A percentile compares a stretch with the other conserved stretches of the same genome.
Evolutionary conservation across 331 rosid species (phyloP).

Genomic region (Phaseolus coccineus): DNA sequence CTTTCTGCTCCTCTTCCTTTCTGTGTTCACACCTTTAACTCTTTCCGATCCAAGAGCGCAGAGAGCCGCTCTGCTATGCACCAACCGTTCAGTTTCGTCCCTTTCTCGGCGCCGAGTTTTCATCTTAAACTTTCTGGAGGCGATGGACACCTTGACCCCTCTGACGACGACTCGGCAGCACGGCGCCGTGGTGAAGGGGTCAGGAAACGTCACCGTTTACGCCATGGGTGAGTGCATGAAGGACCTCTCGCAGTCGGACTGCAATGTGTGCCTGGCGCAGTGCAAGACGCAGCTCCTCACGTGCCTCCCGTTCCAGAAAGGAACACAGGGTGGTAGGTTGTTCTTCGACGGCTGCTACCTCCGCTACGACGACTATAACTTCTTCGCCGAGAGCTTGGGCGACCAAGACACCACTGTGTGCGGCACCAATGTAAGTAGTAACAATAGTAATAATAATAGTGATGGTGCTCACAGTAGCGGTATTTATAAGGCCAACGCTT

Average conservation of each 20-base stretch:
- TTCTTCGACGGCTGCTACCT: conserved; percentile 79
- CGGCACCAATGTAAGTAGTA: neutral
- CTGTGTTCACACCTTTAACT: conserved; percentile 3
- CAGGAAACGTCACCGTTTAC: conserved; percentile 58
- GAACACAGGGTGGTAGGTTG: conserved; percentile 62
- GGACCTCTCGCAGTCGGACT: conserved; percentile 65
- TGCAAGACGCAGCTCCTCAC: conserved; percentile 64
- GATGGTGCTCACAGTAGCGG: neutral
- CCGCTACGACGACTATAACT: conserved; percentile 64
- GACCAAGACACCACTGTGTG: conserved; percentile 56
- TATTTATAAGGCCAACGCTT: conserved; percentile 49
- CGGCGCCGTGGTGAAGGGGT: conserved; percentile 58
- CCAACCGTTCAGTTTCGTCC: conserved; percentile 56
- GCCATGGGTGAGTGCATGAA: conserved; percentile 76
- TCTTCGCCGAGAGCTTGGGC: conserved; percentile 59
- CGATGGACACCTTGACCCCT: conserved; percentile 62
- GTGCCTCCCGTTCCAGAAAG: conserved; percentile 73
- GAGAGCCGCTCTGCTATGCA: conserved; percentile 60
- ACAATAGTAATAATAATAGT: neutral
- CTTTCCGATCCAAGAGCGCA: conserved; percentile 69
- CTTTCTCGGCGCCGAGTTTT: conserved; percentile 47
- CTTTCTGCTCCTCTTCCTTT: conserved; percentile 36
- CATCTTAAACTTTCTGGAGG: conserved; percentile 55
- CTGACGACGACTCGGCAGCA: conserved; percentile 42
- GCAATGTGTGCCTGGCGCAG: conserved; percentile 73